phyloP scores from a whole-genome alignment of 1,284 basidiomycete species.

The Pascua sp. region DNA sequence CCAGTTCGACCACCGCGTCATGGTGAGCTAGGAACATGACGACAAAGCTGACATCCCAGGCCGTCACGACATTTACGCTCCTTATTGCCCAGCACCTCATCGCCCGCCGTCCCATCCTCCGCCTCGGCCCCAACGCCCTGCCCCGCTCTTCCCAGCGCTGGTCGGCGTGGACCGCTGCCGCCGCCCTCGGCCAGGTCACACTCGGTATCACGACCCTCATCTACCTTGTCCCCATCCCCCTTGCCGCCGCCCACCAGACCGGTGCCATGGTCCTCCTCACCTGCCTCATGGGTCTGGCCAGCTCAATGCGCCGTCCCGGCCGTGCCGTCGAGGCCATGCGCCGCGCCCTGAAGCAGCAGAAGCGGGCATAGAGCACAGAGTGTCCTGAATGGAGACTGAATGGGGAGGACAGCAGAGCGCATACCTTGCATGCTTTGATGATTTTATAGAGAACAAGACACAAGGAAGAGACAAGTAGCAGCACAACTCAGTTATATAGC shows the following conservation, averaged over 20 bases:
- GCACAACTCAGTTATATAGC: too few species aligned
- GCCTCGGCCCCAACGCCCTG: constrained; percentile 53
- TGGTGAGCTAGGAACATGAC: constrained; percentile 57
- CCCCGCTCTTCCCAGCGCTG: constrained; percentile 66
- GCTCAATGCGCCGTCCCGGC: constrained; percentile 69
- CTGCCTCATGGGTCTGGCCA: constrained; percentile 72
- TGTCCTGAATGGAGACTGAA: too few species aligned
- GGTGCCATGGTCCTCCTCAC: constrained; percentile 85
- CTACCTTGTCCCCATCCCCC: constrained; percentile 87
- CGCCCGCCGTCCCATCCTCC: constrained; percentile 57
- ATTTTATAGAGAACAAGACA: too few species aligned
- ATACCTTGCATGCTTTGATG: too few species aligned
- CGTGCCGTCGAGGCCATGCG: constrained; percentile 54
- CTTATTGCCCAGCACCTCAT: constrained; percentile 65
- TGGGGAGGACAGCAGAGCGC: too few species aligned
- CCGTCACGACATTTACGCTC: constrained; percentile 73
- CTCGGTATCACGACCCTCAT: constrained; percentile 89
- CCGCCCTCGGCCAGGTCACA: constrained; percentile 80
- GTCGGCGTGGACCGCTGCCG: constrained; percentile 67
- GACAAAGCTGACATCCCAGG: constrained; percentile 53
- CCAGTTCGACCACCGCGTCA: constrained; percentile 90
- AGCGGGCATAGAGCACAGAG: too few species aligned
- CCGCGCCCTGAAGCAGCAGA: constrained; percentile 8
- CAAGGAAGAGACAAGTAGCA: too few species aligned
- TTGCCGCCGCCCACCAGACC: constrained; percentile 92